Conservation (phyloP, 1,139 yeast species). For the Kluyveromyces sp. region DNA sequence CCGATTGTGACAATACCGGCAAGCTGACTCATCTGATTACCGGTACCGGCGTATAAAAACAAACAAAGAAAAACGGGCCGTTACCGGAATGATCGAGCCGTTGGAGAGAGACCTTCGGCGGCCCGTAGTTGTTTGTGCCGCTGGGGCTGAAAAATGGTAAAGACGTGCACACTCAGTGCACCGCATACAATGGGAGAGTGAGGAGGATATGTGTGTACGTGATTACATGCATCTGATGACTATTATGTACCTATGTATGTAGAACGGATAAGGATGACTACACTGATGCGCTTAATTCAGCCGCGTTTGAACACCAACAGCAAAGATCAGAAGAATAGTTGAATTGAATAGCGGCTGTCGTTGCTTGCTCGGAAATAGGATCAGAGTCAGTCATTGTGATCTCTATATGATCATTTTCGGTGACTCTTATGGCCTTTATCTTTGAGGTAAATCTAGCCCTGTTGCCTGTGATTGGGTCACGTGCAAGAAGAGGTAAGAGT, state of each 20-base stretch:
- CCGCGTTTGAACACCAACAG: slow-evolving; percentile 4
- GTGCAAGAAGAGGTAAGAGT: slow-evolving; percentile 22
- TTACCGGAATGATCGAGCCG: not conserved
- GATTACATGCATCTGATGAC: too few relatives aligned
- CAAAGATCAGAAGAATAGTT: slow-evolving; percentile 1
- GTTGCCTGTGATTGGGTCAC: slow-evolving; percentile 21
- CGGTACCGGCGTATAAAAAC: not conserved
- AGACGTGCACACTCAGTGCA: too few relatives aligned
- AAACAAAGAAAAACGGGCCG: not conserved
- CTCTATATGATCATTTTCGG: not conserved
- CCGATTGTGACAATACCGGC: not conserved
- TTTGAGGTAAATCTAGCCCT: slow-evolving; percentile 18
- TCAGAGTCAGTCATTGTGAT: not conserved
- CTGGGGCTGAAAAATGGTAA: too few relatives aligned
- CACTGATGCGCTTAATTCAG: too few relatives aligned
- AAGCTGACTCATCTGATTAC: not conserved
- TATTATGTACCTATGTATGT: too few relatives aligned
- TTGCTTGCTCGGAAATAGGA: not conserved
- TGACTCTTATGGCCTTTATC: not conserved
- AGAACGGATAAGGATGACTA: too few relatives aligned
- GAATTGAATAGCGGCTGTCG: not conserved
- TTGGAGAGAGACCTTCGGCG: too few relatives aligned
- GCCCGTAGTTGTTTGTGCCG: too few relatives aligned
- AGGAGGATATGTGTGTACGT: too few relatives aligned
- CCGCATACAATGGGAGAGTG: too few relatives aligned